A percentile compares a stretch with the other conserved stretches of the same genome.
phyloP scores from a whole-genome alignment of 2,329 filamentous ascomycete genomes.

The Aureobasidium sp. region DNA sequence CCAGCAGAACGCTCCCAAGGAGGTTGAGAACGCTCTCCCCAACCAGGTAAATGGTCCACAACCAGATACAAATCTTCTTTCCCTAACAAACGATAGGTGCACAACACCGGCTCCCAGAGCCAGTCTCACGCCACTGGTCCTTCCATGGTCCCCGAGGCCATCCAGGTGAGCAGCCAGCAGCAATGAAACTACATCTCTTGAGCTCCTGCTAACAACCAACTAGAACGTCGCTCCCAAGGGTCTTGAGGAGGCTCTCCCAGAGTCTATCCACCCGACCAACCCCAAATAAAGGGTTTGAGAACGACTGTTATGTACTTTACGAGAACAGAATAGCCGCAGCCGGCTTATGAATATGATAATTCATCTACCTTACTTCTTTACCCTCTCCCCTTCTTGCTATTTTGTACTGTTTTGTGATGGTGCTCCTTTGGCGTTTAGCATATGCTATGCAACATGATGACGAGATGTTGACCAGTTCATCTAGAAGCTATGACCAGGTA shows the following conservation, averaged over 20 bases:
- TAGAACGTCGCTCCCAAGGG: neutral
- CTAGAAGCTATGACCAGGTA: neutral
- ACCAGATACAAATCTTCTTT: neutral
- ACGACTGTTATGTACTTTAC: neutral
- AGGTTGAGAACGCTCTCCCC: neutral
- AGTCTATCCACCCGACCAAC: neutral
- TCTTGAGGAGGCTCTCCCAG: neutral
- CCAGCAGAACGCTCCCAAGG: constrained; percentile 5
- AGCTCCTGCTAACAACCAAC: neutral
- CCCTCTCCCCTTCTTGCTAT: neutral
- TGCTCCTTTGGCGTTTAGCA: neutral
- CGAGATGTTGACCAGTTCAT: constrained; percentile 2
- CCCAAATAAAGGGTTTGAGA: neutral
- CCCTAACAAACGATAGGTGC: neutral
- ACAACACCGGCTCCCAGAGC: neutral
- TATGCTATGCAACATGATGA: neutral
- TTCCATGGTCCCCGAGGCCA: constrained; percentile 2
- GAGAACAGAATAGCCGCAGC: constrained; percentile 1
- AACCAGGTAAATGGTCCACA: neutral
- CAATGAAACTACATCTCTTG: neutral
- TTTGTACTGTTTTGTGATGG: neutral
- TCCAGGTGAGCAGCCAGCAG: neutral
- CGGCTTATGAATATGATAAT: neutral
- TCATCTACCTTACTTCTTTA: neutral
- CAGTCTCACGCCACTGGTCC: constrained; percentile 4